Evolutionary conservation across 2,329 filamentous ascomycete genomes (phyloP).

Genomic region (Monosporascus sp.): DNA sequence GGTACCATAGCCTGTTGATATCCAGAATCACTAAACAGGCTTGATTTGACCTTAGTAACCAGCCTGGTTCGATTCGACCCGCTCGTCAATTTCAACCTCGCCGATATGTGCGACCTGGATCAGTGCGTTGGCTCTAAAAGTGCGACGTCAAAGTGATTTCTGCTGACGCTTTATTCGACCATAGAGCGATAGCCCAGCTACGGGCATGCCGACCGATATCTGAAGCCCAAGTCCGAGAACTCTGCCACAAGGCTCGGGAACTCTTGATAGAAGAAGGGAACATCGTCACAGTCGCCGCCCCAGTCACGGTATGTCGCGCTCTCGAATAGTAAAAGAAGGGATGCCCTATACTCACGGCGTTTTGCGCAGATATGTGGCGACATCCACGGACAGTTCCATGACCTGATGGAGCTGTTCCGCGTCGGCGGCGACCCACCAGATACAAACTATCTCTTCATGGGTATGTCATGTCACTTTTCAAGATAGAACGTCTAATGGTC

Average conservation of each 20-base stretch:
- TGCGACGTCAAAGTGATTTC: background rate
- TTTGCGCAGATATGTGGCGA: conserved; percentile 76
- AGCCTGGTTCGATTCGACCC: background rate
- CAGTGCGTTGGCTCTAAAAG: conserved; percentile 49
- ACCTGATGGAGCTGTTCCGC: conserved; percentile 92
- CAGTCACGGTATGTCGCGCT: conserved; percentile 66
- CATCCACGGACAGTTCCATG: conserved; percentile 95
- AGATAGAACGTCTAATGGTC: background rate
- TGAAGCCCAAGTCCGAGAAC: conserved; percentile 88
- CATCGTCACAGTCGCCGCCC: conserved; percentile 89
- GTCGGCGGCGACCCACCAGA: conserved; percentile 92
- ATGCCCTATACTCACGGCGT: conserved; percentile 6
- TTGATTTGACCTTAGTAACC: background rate
- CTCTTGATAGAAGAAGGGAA: conserved; percentile 96
- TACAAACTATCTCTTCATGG: conserved; percentile 97
- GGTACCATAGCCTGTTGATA: background rate
- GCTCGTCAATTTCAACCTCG: background rate
- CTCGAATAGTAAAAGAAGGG: background rate
- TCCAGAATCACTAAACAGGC: background rate
- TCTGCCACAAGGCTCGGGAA: conserved; percentile 96
- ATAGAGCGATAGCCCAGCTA: conserved; percentile 87
- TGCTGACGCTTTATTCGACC: conserved; percentile 3
- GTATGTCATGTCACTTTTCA: conserved; percentile 36
- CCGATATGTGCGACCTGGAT: conserved; percentile 84
- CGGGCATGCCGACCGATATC: conserved; percentile 95